Conservation (phyloP, 169 alveolate genomes). For the Eimeria maxima region DNA sequence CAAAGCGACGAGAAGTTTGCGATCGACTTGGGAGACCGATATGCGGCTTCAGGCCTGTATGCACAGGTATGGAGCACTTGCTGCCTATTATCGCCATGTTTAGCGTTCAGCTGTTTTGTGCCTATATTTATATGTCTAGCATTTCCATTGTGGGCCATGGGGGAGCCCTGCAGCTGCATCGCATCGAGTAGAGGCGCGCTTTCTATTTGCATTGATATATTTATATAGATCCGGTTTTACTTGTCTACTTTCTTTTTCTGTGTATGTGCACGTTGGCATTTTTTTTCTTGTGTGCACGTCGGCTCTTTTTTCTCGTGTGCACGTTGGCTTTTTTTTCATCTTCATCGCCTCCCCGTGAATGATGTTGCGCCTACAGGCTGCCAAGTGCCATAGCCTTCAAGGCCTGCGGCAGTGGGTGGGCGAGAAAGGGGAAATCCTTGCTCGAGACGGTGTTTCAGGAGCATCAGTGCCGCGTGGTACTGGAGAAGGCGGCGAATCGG, state of each 20-base stretch:
- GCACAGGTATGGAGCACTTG: neutral
- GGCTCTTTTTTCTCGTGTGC: neutral
- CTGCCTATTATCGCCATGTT: no score
- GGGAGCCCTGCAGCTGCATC: no score
- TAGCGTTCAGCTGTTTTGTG: no score
- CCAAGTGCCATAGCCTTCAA: constrained; percentile 51
- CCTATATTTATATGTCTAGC: no score
- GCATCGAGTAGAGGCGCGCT: no score
- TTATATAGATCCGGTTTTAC: no score
- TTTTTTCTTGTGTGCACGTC: neutral
- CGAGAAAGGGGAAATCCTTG: neutral
- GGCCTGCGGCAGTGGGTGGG: neutral
- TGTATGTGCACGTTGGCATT: neutral
- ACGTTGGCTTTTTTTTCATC: neutral
- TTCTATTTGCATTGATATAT: no score
- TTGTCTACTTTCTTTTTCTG: no score
- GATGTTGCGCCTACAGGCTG: neutral
- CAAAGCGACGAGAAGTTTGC: constrained; percentile 16
- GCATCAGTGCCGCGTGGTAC: neutral
- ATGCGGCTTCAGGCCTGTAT: constrained; percentile 43
- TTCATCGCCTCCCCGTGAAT: neutral
- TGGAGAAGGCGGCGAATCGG: neutral
- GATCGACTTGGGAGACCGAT: constrained; percentile 2
- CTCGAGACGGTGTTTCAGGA: neutral
- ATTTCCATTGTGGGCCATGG: no score